Conservation (phyloP, 257 asterid genomes). For the Thymus mandschuricus region DNA sequence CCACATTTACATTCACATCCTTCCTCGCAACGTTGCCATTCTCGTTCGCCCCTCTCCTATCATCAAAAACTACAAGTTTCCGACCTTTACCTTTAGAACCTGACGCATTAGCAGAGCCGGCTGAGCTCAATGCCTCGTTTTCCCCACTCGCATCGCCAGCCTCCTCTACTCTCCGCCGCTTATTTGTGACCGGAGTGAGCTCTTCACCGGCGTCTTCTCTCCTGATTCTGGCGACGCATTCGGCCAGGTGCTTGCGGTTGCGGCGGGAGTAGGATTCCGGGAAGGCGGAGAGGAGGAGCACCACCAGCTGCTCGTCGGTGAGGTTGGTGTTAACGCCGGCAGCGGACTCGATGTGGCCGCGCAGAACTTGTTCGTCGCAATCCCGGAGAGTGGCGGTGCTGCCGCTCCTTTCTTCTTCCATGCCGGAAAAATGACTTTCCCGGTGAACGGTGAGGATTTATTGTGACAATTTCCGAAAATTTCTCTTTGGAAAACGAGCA, state of each 20-base stretch:
- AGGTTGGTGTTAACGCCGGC: background rate
- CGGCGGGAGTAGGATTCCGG: background rate
- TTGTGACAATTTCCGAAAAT: too few species aligned
- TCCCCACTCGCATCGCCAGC: background rate
- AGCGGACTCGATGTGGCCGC: slow-evolving; percentile 5
- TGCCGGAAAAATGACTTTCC: too few species aligned
- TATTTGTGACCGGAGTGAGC: background rate
- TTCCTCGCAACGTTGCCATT: background rate
- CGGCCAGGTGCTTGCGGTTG: background rate
- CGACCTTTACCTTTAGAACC: background rate
- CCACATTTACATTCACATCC: background rate
- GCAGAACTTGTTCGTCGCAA: background rate
- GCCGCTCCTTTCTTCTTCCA: too few species aligned
- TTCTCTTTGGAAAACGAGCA: too few species aligned
- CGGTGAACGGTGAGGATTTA: too few species aligned
- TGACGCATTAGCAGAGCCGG: background rate
- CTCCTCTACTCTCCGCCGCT: slow-evolving; percentile 1
- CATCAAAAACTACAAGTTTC: too few species aligned
- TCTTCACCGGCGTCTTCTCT: background rate
- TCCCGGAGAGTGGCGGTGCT: too few species aligned
- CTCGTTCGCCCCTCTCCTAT: background rate
- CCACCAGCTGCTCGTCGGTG: background rate
- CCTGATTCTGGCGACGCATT: slow-evolving; percentile 5
- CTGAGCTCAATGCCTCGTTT: background rate
- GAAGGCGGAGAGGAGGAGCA: background rate